Percentiles rank a stretch among this genome's conserved stretches.
Evolutionary conservation across 2,329 filamentous ascomycete genomes (phyloP).

Genomic region (Colletotrichum aenigma): DNA sequence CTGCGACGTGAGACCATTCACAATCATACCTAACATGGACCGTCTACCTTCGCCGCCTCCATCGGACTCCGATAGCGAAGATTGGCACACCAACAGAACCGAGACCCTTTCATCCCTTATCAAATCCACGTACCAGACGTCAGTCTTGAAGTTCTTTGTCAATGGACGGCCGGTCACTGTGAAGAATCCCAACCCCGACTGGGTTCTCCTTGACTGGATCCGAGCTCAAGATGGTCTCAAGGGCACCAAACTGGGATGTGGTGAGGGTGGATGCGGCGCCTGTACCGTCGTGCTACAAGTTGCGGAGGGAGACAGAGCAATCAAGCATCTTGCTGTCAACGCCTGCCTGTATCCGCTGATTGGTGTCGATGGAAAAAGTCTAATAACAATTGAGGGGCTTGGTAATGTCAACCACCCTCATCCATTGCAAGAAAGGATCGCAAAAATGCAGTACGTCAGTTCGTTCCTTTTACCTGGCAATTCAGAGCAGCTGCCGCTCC

Average conservation of each 20-base stretch:
- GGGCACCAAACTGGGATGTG: not conserved
- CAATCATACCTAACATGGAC: not conserved
- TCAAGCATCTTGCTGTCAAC: not conserved
- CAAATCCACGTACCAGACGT: constrained; percentile 33
- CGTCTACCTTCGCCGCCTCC: not conserved
- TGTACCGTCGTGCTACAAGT: not conserved
- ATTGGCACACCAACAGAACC: not conserved
- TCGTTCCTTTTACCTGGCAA: too few relatives aligned
- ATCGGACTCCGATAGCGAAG: not conserved
- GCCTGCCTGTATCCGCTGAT: not conserved
- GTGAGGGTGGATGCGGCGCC: not conserved
- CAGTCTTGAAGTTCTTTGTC: constrained; percentile 33
- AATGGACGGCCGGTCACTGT: constrained; percentile 28
- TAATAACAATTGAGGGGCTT: not conserved
- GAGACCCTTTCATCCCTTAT: not conserved
- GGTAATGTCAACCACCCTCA: not conserved
- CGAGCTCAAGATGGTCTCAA: constrained; percentile 24
- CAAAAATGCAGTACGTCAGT: not conserved
- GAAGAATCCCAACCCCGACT: constrained; percentile 29
- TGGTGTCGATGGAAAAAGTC: not conserved
- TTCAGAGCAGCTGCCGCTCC: too few relatives aligned
- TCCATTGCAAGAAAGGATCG: not conserved
- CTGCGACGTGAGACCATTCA: not conserved
- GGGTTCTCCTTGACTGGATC: constrained; percentile 33
- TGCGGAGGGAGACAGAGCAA: not conserved